phyloP scores from a whole-genome alignment of 1,284 basidiomycete species.

The Fomes fomentarius region DNA sequence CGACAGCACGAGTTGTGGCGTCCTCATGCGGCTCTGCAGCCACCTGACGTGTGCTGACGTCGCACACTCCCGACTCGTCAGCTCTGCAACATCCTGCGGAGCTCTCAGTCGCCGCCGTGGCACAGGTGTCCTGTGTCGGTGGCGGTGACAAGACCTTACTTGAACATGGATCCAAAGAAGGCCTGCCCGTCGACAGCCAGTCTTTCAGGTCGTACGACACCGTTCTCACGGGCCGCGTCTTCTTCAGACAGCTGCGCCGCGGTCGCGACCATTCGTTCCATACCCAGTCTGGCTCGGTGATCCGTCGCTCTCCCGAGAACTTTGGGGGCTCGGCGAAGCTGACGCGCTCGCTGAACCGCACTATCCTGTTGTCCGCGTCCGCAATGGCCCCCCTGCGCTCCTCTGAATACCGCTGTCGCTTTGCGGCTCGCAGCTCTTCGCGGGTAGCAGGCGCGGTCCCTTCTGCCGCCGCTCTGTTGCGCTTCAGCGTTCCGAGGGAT shows the following conservation, averaged over 20 bases:
- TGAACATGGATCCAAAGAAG: background rate
- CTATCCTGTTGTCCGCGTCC: conserved; percentile 5
- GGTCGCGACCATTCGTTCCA: background rate
- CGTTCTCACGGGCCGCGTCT: conserved; percentile 14
- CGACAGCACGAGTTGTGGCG: background rate
- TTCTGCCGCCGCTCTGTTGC: conserved; percentile 1
- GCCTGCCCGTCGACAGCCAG: conserved; percentile 4
- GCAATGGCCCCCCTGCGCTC: conserved; percentile 7
- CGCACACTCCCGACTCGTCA: background rate
- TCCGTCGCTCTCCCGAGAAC: background rate
- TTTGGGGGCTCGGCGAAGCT: background rate
- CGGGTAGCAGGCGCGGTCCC: background rate
- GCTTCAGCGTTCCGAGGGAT: conserved; percentile 21
- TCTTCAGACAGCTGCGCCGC: conserved; percentile 16
- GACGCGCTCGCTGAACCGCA: conserved; percentile 8
- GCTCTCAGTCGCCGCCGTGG: too few relatives aligned
- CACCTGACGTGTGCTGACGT: background rate
- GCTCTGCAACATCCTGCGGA: too few relatives aligned
- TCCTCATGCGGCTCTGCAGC: background rate
- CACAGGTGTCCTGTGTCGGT: background rate
- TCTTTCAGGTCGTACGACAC: conserved; percentile 13
- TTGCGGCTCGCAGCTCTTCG: conserved; percentile 7
- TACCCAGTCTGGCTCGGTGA: background rate
- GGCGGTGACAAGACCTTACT: background rate
- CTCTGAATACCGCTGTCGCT: conserved; percentile 5